Evolutionary conservation across 2,329 filamentous ascomycete genomes (phyloP).

Genomic region (Clarireedia sp.): DNA sequence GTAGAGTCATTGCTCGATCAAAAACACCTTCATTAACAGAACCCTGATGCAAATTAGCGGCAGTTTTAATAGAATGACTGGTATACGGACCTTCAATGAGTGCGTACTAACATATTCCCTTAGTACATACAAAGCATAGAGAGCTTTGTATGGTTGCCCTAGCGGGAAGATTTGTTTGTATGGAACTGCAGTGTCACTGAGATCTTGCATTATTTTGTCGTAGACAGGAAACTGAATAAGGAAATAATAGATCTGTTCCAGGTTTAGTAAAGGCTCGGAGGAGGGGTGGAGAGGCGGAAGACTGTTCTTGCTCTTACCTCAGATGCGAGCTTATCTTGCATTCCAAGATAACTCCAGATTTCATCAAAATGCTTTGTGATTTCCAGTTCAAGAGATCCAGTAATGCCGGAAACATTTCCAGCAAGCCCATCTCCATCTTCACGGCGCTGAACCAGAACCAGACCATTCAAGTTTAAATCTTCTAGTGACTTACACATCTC

Average conservation of each 20-base stretch:
- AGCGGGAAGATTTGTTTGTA: conserved; percentile 59
- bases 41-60: conserved; percentile 17
- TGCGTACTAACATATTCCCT: conserved; percentile 45
- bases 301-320: conserved; percentile 42
- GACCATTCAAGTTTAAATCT: conserved; percentile 59
- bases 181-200: conserved; percentile 46
- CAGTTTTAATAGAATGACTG: not conserved
- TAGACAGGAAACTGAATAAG: conserved; percentile 63
- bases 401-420: conserved; percentile 41
- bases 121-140: conserved; percentile 66
- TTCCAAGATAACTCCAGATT: conserved; percentile 71
- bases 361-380: conserved; percentile 77
- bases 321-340: conserved; percentile 60
- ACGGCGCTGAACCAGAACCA: conserved; percentile 58
- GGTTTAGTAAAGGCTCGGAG: conserved; percentile 4
- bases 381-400: conserved; percentile 63
- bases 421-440: conserved; percentile 38
- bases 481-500: conserved; percentile 55
- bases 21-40: conserved; percentile 30
- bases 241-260: conserved; percentile 57
- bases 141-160: conserved; percentile 60
- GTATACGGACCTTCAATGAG: conserved; percentile 22
- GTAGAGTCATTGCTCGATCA: conserved; percentile 41
- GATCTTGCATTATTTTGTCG: conserved; percentile 49
- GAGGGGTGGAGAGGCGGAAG: too few species aligned